A percentile compares a stretch with the other conserved stretches of the same genome.
These are phyloP conservation scores for Aspergillus alliaceus DNA, from an alignment of 2,329 filamentous ascomycete genomes.

Conservation along the genomic window DNA sequence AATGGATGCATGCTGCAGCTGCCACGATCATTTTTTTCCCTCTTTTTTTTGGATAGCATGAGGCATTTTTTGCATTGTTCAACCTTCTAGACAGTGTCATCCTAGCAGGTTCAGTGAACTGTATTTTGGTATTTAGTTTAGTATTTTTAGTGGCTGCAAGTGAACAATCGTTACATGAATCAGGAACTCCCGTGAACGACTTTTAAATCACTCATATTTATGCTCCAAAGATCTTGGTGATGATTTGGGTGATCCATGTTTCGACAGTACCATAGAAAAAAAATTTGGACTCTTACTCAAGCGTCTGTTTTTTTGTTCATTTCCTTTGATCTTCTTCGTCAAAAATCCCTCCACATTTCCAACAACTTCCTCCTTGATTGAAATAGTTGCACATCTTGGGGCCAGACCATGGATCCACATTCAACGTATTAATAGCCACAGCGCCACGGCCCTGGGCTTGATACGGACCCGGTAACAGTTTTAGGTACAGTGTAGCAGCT, in stretches of 20 bases:
- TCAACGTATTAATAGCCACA: slow-evolving; percentile 18
- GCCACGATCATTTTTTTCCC: slow-evolving; percentile 2
- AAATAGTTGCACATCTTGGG: slow-evolving; percentile 8
- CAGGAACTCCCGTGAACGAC: background rate
- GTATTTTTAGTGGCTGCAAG: background rate
- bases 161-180: slow-evolving; percentile 1
- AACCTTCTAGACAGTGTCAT: background rate
- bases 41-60: slow-evolving; percentile 5
- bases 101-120: background rate
- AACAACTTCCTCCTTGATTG: background rate
- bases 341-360: slow-evolving; percentile 15
- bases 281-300: background rate
- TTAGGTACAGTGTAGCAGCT: no score
- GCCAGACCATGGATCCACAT: slow-evolving; percentile 19
- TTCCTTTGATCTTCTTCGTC: slow-evolving; percentile 7
- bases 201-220: background rate
- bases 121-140: background rate
- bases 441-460: slow-evolving; percentile 5
- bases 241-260: slow-evolving; percentile 7
- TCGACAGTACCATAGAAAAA: background rate
- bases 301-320: background rate
- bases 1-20: slow-evolving; percentile 4
- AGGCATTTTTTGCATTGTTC: slow-evolving; percentile 9
- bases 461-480: background rate
- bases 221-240: background rate